A percentile compares a stretch with the other conserved stretches of the same genome.
These are phyloP conservation scores for Rutstroemia sp. DNA, from an alignment of 2,329 filamentous ascomycete genomes.

Conservation along the genomic window DNA sequence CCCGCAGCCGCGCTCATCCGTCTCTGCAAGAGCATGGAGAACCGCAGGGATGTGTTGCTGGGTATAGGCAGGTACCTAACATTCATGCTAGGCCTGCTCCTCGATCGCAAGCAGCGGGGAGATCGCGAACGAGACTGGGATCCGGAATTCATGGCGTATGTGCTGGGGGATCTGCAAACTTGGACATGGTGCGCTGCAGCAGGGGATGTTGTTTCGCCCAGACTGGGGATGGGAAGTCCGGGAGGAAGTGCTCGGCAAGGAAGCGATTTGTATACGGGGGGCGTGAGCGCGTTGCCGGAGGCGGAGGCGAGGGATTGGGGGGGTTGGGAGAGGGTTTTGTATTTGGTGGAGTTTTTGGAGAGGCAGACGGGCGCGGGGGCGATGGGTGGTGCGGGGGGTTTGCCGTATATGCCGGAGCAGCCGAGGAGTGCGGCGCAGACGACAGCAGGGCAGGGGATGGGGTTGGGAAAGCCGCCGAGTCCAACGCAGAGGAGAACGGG, in stretches of 20 bases:
- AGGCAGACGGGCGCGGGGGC: slow-evolving; percentile 20
- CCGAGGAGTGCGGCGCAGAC: neutral
- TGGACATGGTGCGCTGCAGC: slow-evolving; percentile 72
- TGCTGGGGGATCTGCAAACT: slow-evolving; percentile 79
- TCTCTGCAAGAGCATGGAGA: slow-evolving; percentile 61
- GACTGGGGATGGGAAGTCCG: slow-evolving; percentile 23
- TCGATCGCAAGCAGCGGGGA: slow-evolving; percentile 40
- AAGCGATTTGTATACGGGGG: slow-evolving; percentile 25
- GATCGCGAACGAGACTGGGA: slow-evolving; percentile 42
- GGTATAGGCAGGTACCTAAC: slow-evolving; percentile 75
- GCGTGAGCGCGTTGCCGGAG: slow-evolving; percentile 37
- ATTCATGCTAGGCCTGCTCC: slow-evolving; percentile 69
- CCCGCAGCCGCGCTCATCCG: slow-evolving; percentile 67
- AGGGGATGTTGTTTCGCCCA: slow-evolving; percentile 32
- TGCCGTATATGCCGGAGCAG: neutral
- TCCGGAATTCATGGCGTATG: slow-evolving; percentile 82
- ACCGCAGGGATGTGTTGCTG: slow-evolving; percentile 63
- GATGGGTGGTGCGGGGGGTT: neutral
- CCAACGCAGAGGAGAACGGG: slow-evolving; percentile 12
- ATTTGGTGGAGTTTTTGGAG: slow-evolving; percentile 48
- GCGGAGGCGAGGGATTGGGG: slow-evolving; percentile 63
- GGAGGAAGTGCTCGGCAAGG: slow-evolving; percentile 6
- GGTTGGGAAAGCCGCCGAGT: neutral
- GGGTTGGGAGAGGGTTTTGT: slow-evolving; percentile 71
- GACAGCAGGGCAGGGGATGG: slow-evolving; percentile 3